Evolutionary conservation across 2,329 filamentous ascomycete species (phyloP).

Genomic region (Monilinia fructigena): DNA sequence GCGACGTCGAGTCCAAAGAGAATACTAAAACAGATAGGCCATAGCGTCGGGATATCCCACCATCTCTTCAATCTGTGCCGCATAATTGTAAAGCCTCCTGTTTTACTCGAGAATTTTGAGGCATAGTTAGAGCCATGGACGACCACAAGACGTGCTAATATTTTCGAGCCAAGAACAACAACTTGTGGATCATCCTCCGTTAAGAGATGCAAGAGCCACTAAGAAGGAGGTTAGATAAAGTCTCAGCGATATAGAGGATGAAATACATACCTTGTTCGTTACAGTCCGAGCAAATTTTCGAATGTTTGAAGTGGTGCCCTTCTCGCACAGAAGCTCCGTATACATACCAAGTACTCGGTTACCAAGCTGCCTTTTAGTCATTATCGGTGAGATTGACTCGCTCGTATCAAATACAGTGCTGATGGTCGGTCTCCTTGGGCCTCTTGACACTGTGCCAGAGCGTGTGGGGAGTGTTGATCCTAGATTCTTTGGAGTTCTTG

Average conservation of each 20-base stretch:
- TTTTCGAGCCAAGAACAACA: conserved; percentile 75
- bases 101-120: conserved; percentile 85
- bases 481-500: conserved; percentile 53
- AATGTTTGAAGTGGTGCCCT: conserved; percentile 65
- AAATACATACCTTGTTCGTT: conserved; percentile 75
- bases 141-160: conserved; percentile 80
- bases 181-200: conserved; percentile 83
- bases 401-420: conserved; percentile 35
- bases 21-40: conserved; percentile 85
- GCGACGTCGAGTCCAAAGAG: conserved; percentile 82
- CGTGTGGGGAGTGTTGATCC: conserved; percentile 45
- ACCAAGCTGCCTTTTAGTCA: conserved; percentile 70
- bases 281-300: conserved; percentile 91
- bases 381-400: conserved; percentile 42
- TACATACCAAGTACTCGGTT: conserved; percentile 75
- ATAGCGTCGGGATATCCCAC: conserved; percentile 83
- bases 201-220: conserved; percentile 91
- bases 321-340: conserved; percentile 72
- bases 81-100: conserved; percentile 85
- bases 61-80: conserved; percentile 77
- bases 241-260: not conserved
- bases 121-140: conserved; percentile 78
- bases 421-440: conserved; percentile 37
- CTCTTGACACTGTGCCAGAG: conserved; percentile 39
- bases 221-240: conserved; percentile 41